These are phyloP conservation scores for Picea engelmannii DNA, from an alignment of 83 land plant species.

Conservation along the genomic window DNA sequence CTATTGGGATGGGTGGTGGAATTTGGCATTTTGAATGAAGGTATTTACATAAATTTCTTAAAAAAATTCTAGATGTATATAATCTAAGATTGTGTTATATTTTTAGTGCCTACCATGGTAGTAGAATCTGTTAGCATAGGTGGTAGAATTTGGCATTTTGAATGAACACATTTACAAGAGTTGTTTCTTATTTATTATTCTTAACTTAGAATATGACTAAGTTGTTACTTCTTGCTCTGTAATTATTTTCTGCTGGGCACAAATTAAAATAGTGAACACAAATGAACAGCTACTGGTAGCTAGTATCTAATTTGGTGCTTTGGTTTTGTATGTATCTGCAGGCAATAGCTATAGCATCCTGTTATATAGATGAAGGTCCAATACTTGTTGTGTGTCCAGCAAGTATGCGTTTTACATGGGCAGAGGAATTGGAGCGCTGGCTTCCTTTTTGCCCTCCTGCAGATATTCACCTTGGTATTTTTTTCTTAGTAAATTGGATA, in stretches of 20 bases:
- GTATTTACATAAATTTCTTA: neutral
- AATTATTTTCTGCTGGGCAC: neutral
- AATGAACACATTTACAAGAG: neutral
- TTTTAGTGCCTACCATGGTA: neutral
- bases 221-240: too few relatives aligned
- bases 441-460: constrained; percentile 77
- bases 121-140: neutral
- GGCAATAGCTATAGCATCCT: constrained; percentile 94
- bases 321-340: constrained; percentile 23
- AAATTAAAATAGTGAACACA: neutral
- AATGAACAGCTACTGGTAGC: neutral
- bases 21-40: neutral
- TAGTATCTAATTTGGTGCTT: neutral
- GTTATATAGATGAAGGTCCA: constrained; percentile 81
- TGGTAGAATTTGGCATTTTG: neutral
- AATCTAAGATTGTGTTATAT: neutral
- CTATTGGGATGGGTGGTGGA: neutral
- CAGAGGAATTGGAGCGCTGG: constrained; percentile 97
- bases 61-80: neutral
- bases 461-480: constrained; percentile 92
- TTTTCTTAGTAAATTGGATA: neutral
- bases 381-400: constrained; percentile 94
- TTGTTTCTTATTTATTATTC: neutral
- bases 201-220: too few relatives aligned
- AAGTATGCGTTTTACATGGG: constrained; percentile 85